Evolutionary conservation across 2,329 filamentous ascomycete species (phyloP), one percentile per base, ranked within the genome.

Genomic region (Penicillium freii): DNA sequence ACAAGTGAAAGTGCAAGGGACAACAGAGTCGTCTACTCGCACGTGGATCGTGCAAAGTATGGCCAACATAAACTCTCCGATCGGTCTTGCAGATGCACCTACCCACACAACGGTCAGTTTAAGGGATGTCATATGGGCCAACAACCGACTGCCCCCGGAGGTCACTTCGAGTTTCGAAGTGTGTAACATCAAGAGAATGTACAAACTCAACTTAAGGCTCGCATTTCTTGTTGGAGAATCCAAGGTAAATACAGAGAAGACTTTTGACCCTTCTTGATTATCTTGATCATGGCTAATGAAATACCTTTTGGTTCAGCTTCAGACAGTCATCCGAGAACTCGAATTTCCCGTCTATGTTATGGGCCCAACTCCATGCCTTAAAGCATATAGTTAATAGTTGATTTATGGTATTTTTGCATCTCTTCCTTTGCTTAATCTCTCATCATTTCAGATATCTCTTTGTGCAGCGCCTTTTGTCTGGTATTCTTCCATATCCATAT

Each of bases 21-120:
- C 13, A 10, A 27, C 29, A 3, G 57, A 65, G 19, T 48, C 46
- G 5, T 43, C 39, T 19, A 59, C 52, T 4, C 51, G 48, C 3
- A 55, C 47, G 21, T 54, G 50, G n/a, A 49, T 66, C 17, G 44
- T 66, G n/a, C 63, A 66, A 39, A 66, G 58, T 6, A 51, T 59
- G 49, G 51, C 60, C 4, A 65, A 62, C 34, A 44, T 63, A 34
- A 45, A 57, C 10, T 40, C 44, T 21, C 38, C 45, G 1, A 25
- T 49, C 19, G 23, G 38, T n/a, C 15, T 40, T 36, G 17, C 17
- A 27, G 51, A 39, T 38, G 19, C 39, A 33, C 34, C 34, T 33
- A 45, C 29, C 21, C 40, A 49, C 17, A 27, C 44, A 46, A 52
- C 27, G 5, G 21, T 43, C 4, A 25, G 17, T 25, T 25, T 64